Conservation (phyloP, 768 basidiomycete genomes). For the Candolleomyces eurysporus region DNA sequence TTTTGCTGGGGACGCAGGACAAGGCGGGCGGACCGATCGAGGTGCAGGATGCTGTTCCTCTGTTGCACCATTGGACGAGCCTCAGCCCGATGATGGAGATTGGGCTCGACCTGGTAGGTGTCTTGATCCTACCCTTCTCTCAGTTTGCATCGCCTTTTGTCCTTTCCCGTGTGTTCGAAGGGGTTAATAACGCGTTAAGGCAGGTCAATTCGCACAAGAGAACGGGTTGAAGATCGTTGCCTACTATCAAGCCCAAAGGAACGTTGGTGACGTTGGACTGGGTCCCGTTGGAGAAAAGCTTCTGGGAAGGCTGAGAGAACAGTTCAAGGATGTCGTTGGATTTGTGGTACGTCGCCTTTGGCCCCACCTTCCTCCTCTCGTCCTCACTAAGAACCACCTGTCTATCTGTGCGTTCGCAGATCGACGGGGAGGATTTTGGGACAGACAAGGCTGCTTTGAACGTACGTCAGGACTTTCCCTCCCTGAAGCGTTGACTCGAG, state of each 20-base stretch:
- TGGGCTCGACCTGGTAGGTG: slow-evolving; percentile 71
- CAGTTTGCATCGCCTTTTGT: background rate
- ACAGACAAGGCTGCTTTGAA: slow-evolving; percentile 52
- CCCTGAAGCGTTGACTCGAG: background rate
- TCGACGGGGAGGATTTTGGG: slow-evolving; percentile 60
- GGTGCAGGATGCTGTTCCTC: slow-evolving; percentile 67
- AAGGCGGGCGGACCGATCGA: slow-evolving; percentile 32
- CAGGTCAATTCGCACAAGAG: slow-evolving; percentile 56
- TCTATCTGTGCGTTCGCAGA: slow-evolving; percentile 2
- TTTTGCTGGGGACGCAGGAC: slow-evolving; percentile 59
- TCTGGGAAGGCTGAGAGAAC: slow-evolving; percentile 49
- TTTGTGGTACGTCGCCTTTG: slow-evolving; percentile 53
- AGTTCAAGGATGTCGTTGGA: slow-evolving; percentile 61
- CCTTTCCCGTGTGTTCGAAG: background rate
- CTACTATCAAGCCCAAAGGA: slow-evolving; percentile 74
- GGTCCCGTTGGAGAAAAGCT: slow-evolving; percentile 67
- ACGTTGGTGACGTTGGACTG: slow-evolving; percentile 57
- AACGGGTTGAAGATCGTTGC: slow-evolving; percentile 57
- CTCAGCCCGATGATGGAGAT: slow-evolving; percentile 87
- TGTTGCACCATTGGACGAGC: slow-evolving; percentile 84
- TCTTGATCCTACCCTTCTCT: no score
- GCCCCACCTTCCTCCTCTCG: background rate
- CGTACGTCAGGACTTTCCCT: slow-evolving; percentile 36
- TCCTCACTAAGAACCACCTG: background rate
- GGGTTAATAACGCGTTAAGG: slow-evolving; percentile 36